Base-by-base conservation (phyloP, 257 asterid genomes). In the Petunia secreta region DNA sequence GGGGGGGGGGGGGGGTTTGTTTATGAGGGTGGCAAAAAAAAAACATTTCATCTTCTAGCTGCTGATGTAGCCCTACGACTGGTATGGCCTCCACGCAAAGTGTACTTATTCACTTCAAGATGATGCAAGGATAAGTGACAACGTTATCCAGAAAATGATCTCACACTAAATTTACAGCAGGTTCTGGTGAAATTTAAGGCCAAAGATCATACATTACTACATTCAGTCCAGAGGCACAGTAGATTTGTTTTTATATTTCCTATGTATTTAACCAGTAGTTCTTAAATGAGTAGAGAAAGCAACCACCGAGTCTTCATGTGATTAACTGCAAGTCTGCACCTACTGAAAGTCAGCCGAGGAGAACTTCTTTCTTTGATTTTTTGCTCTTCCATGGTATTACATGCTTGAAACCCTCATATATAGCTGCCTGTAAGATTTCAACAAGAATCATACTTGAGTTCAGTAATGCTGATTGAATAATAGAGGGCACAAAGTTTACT, bases 341-440 rank as follows among this genome's bases (percentile, higher is more conserved):
- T 36, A 16, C 37, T 76, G 40, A 59, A 39, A 59, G 9, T 65
- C 50, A 68, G 43, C 11, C 39, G 5, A 40, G 6, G 1, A 74
- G 71, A 13, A 78, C 76, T 80, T 84, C 79, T 59, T 86, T 85
- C 79, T 79, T 89, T 2, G 89, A 68, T 82, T 86, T 92, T 75
- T 79, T 89, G 55, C 86, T 84, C 86, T 86, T 92, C 96, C 97
- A 90, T 14, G 90, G 91, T 2, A 91, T 77, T 63, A 80, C 93
- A 59, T 89, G 92, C 91, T 91, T 92, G 55, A 92, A 83, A 10
- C 97, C 94, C 74, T 87, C 83, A 64, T 65, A 90, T 57, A 91
- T 87, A 1, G 88, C 75, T 52, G 85, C 89, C 97, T 92, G 91
- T 15, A 38, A 75, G 37, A 43, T 63, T 40, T 75, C 80, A 75